Percentiles rank a stretch among this genome's conserved stretches.
Evolutionary conservation across 2,329 filamentous ascomycete species (phyloP).

Genomic region (Verticillium klebahnii): DNA sequence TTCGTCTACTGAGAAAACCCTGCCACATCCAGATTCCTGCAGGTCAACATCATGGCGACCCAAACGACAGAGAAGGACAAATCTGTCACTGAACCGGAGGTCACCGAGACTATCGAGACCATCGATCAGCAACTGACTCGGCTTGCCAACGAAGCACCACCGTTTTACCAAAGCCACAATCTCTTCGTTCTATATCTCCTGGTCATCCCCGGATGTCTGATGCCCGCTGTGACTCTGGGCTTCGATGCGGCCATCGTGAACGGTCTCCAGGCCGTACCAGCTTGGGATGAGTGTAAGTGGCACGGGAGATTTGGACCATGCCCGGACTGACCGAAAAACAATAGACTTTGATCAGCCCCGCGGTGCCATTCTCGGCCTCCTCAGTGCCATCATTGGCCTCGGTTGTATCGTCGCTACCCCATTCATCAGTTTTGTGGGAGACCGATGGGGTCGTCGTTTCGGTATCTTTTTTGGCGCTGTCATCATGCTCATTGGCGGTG

Average conservation of each 20-base stretch:
- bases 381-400: not conserved
- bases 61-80: not conserved
- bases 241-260: not conserved
- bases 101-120: not conserved
- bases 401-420: not conserved
- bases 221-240: not conserved
- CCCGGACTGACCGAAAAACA: not conserved
- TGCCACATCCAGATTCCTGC: too few relatives aligned
- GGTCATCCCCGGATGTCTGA: not conserved
- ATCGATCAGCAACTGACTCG: not conserved
- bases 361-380: conserved; percentile 4
- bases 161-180: conserved; percentile 1
- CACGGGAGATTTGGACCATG: too few relatives aligned
- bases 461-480: conserved; percentile 46
- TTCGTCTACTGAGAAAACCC: too few relatives aligned
- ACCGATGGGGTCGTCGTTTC: conserved; percentile 42
- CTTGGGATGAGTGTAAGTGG: not conserved
- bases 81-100: not conserved
- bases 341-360: not conserved
- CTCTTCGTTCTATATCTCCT: not conserved
- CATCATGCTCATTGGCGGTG: conserved; percentile 41
- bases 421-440: conserved; percentile 23
- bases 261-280: not conserved
- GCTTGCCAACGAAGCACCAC: not conserved
- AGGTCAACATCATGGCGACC: not conserved